phyloP scores from a whole-genome alignment of 257 asterid genomes.

The Forsythia viridissima region DNA sequence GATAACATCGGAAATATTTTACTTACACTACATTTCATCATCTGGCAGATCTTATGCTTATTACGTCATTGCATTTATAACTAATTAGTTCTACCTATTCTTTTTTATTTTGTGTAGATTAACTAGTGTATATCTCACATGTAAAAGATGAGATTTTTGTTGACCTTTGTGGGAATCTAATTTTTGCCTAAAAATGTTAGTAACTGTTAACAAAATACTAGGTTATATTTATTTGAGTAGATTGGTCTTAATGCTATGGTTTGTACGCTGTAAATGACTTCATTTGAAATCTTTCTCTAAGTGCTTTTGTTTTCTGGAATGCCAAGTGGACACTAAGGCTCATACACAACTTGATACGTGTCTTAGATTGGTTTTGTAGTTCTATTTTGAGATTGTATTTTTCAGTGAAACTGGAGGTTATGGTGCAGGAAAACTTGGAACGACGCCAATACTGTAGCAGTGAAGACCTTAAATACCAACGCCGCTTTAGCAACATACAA shows the following conservation, averaged over 20 bases:
- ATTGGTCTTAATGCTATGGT: neutral
- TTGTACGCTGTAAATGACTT: neutral
- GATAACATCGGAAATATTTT: neutral
- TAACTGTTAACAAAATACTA: neutral
- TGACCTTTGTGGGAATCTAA: neutral
- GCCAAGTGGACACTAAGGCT: neutral
- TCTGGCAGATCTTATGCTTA: neutral
- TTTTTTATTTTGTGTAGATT: neutral
- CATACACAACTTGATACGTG: neutral
- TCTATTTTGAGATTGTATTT: neutral
- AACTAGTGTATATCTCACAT: neutral
- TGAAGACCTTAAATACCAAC: neutral
- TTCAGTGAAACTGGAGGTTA: neutral
- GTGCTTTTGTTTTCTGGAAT: neutral
- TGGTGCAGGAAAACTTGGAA: conserved; percentile 31
- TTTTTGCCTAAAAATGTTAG: neutral
- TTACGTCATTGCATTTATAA: neutral
- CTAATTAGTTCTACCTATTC: neutral
- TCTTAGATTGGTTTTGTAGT: neutral
- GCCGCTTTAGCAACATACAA: conserved; percentile 22
- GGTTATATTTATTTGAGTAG: neutral
- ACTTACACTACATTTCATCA: neutral
- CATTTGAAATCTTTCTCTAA: neutral
- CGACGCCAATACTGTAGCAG: neutral
- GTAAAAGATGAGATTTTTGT: neutral